phyloP scores from a whole-genome alignment of 208 protist genomes.

The Trypanosoma grayi region DNA sequence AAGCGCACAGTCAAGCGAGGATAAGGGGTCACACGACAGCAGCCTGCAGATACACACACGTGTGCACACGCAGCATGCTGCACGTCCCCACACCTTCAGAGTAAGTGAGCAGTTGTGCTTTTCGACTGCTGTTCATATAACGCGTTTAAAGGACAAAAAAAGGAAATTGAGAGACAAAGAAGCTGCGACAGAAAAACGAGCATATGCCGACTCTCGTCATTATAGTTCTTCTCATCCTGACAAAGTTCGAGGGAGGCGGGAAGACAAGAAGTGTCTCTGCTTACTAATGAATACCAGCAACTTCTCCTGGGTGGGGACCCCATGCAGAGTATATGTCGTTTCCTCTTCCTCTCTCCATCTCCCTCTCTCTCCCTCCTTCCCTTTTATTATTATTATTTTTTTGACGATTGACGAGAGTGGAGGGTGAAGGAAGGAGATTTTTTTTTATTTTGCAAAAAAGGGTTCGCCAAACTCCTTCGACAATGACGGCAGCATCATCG shows the following conservation, averaged over 20 bases:
- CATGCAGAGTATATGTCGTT: background rate
- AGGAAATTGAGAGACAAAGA: slow-evolving; percentile 4
- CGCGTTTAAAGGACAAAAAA: slow-evolving; percentile 6
- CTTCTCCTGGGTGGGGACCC: too few species aligned
- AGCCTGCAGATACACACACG: too few species aligned
- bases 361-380: too few species aligned
- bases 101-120: background rate
- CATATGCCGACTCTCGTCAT: slow-evolving; percentile 3
- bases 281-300: too few species aligned
- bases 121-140: too few species aligned
- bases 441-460: slow-evolving; percentile 1
- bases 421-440: background rate
- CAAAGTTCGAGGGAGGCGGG: too few species aligned
- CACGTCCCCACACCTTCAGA: too few species aligned
- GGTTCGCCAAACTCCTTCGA: background rate
- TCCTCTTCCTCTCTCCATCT: too few species aligned
- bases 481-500: slow-evolving; percentile 1
- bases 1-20: slow-evolving; percentile 72
- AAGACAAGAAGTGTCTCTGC: too few species aligned
- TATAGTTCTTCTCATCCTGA: background rate
- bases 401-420: too few species aligned
- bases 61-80: too few species aligned
- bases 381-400: too few species aligned
- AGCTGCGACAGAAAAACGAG: background rate
- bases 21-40: background rate